phyloP scores from a whole-genome alignment of 139 green algal species.

The Nannochloris sp. region DNA sequence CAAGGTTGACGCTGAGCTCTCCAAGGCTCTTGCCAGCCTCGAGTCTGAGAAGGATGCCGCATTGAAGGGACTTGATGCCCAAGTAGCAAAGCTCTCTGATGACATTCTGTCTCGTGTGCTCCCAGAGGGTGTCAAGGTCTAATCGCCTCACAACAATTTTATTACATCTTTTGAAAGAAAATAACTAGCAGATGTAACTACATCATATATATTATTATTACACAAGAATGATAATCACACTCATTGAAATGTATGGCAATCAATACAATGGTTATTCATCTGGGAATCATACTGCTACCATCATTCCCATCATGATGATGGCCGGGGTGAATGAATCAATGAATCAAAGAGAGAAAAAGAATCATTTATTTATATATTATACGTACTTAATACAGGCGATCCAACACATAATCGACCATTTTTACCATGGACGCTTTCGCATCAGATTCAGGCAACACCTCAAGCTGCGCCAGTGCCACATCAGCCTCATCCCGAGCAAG shows the following conservation, averaged over 20 bases:
- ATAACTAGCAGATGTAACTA: no score
- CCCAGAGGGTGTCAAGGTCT: conserved; percentile 67
- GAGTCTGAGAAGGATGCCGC: conserved; percentile 64
- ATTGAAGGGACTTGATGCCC: conserved; percentile 55
- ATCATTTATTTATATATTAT: conserved; percentile 1
- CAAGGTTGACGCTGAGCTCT: conserved; percentile 54
- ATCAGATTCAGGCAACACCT: conserved; percentile 57
- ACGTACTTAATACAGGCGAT: conserved; percentile 71
- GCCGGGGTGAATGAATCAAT: no score
- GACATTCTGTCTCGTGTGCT: conserved; percentile 74
- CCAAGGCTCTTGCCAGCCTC: conserved; percentile 41
- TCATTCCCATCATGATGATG: no score
- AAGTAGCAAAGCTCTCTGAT: conserved; percentile 68
- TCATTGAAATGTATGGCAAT: conserved; percentile 1
- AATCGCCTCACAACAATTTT: conserved; percentile 17
- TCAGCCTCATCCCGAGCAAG: conserved; percentile 67
- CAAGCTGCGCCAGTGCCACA: conserved; percentile 53
- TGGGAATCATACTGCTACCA: no score
- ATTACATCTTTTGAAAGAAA: no score
- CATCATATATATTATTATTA: background rate
- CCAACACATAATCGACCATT: conserved; percentile 95
- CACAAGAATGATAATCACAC: background rate
- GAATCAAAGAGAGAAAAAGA: conserved; percentile 4
- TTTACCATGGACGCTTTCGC: conserved; percentile 68
- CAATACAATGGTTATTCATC: no score